A percentile compares a stretch with the other conserved stretches of the same genome.
phyloP scores from a whole-genome alignment of 805 yeast species.

The Ogataea dorogensis region DNA sequence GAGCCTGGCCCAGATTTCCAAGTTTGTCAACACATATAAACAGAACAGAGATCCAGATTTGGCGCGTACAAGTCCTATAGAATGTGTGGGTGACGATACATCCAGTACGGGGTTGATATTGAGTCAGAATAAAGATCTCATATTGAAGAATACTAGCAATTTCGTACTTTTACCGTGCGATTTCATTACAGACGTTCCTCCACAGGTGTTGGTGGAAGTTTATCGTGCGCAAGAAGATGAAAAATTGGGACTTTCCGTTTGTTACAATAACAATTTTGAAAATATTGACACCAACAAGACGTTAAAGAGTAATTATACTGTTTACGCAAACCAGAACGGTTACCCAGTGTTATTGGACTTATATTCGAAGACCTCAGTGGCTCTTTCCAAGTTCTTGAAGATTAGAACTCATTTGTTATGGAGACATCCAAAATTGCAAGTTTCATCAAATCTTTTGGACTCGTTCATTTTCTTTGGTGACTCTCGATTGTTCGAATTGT shows the following conservation, averaged over 20 bases:
- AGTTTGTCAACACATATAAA: constrained; percentile 49
- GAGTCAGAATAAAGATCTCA: constrained; percentile 44
- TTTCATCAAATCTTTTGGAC: constrained; percentile 73
- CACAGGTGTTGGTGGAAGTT: constrained; percentile 81
- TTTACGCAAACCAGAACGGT: constrained; percentile 50
- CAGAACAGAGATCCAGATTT: constrained; percentile 37
- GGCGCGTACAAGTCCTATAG: constrained; percentile 36
- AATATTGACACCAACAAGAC: constrained; percentile 70
- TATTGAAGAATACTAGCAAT: constrained; percentile 37
- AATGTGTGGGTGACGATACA: constrained; percentile 43
- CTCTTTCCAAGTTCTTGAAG: constrained; percentile 67
- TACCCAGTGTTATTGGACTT: constrained; percentile 60
- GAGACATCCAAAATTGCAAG: constrained; percentile 77
- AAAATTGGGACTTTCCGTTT: constrained; percentile 73
- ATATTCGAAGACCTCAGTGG: constrained; percentile 66
- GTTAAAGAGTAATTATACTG: constrained; percentile 64
- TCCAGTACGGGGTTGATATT: constrained; percentile 65
- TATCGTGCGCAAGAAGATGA: constrained; percentile 68
- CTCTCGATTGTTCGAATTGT: constrained; percentile 49
- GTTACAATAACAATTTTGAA: constrained; percentile 72
- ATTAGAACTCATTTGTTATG: constrained; percentile 86
- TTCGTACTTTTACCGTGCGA: constrained; percentile 93
- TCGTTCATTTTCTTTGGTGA: constrained; percentile 70
- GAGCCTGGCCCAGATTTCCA: constrained; percentile 45
- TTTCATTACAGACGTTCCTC: constrained; percentile 88